Evolutionary conservation across 345 rosid species (phyloP), one percentile per base, ranked within the genome.

Genomic region (Eutrema yunnanense): DNA sequence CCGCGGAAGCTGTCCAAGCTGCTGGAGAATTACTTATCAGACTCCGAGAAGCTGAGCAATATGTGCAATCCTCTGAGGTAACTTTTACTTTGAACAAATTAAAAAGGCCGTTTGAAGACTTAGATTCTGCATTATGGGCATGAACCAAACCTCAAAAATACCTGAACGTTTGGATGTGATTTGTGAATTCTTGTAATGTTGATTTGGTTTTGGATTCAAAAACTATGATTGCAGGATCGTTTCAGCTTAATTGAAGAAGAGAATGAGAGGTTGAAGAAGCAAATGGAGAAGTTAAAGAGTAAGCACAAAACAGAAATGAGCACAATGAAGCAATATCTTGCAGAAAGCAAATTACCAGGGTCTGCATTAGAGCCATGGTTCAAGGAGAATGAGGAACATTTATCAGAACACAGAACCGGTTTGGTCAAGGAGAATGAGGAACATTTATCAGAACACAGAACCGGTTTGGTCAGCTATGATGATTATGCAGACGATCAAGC

Each of bases 1-100:
- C 98, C 14, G 97, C 87, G 47, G 98, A 93, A 79, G 98, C 97
- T 54, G 98, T 90, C 44, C 98, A 90, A 80, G 96, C 97, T 43
- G 98, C 98, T 38, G 98, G 98, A 75, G 98, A 93, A 73, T 86
- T 93, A 65, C 97, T 93, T 40, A 88, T 87, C 30, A 81, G 94
- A 79, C 84, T 93, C 33, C 85, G 86, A 79, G 98, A 90, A 81
- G 91, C 98, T 38, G 97, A 91, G 74, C 92, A 91, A 67, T 84
- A 86, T 16, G 88, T 92, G 44, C 81, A 90, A 41, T 81, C 72
- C 59, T 86, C 95, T 51, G 92, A 88, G 98, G 98, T 89, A 83
- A 62, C 51, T 37, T 47, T 37, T 43, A 33, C 2, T 53, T 54
- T 53, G 16, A 62, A 43, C 46, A 59, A 37, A 56, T 55, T 13